Conservation (phyloP, 768 basidiomycete species). For the Epithele typhae region DNA sequence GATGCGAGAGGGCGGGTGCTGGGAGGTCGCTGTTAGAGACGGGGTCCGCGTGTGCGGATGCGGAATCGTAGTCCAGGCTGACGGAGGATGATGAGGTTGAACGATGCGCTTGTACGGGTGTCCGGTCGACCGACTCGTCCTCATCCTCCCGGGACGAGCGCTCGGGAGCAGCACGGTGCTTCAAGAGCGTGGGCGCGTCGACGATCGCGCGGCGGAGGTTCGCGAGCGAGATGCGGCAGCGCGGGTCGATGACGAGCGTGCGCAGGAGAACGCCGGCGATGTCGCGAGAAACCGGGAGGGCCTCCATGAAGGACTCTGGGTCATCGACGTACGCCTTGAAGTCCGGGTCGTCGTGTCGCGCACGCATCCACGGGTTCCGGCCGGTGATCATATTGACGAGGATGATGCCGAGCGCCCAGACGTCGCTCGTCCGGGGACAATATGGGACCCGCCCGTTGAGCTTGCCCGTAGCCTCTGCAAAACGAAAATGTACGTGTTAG, state of each 20-base stretch:
- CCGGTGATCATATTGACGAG: constrained; percentile 46
- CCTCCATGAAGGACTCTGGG: constrained; percentile 56
- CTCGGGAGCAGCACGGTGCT: no score
- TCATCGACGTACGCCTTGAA: constrained; percentile 64
- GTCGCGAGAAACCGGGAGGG: constrained; percentile 70
- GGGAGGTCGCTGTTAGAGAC: no score
- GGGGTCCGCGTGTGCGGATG: no score
- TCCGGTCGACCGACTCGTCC: no score
- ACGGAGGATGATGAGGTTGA: no score
- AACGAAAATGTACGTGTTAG: background rate
- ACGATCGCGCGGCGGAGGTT: background rate
- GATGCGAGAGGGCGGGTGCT: no score
- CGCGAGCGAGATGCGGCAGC: background rate
- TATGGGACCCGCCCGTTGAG: background rate
- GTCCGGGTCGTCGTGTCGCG: constrained; percentile 34
- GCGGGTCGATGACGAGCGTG: constrained; percentile 22
- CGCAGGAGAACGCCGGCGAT: constrained; percentile 46
- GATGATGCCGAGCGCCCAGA: constrained; percentile 34
- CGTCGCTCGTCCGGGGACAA: constrained; percentile 29
- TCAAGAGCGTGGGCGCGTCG: no score
- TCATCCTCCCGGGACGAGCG: no score
- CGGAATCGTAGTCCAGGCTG: no score
- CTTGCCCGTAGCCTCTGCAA: constrained; percentile 16
- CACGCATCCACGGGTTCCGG: constrained; percentile 43
- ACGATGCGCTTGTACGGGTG: no score